A percentile compares a stretch with the other conserved stretches of the same genome.
Evolutionary conservation across 805 yeast genomes (phyloP).

Genomic region (Wickerhamiella hasegawae): DNA sequence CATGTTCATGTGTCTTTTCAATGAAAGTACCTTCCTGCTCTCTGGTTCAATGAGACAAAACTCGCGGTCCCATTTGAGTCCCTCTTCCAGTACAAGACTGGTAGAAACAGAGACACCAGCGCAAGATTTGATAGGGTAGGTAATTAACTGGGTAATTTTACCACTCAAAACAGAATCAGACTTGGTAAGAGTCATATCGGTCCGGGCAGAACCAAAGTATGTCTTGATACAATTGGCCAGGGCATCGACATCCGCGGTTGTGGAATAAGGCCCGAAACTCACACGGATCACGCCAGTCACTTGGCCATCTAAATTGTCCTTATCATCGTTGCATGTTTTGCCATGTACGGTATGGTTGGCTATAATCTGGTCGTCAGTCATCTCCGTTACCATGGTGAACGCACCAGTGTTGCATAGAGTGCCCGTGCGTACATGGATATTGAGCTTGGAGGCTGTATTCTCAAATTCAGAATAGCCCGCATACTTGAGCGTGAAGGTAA

Average conservation of each 20-base stretch:
- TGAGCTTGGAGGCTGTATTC: constrained; percentile 17
- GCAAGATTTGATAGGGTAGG: constrained; percentile 32
- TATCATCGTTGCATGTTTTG: constrained; percentile 29
- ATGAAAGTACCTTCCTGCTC: constrained; percentile 18
- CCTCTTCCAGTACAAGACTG: constrained; percentile 14
- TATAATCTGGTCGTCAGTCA: constrained; percentile 19
- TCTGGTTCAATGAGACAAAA: constrained; percentile 24
- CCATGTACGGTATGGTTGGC: constrained; percentile 20
- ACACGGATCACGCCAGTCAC: constrained; percentile 29
- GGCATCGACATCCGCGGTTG: constrained; percentile 21
- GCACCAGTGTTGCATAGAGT: constrained; percentile 31
- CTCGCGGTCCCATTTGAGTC: constrained; percentile 27
- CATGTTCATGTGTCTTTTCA: constrained; percentile 25
- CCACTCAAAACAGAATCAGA: too few species aligned
- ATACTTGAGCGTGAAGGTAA: constrained; percentile 23
- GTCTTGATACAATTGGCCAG: constrained; percentile 18
- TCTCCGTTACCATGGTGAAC: constrained; percentile 17
- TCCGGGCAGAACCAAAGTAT: constrained; percentile 9
- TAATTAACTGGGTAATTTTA: constrained; percentile 15
- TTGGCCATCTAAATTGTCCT: constrained; percentile 24
- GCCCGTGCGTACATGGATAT: constrained; percentile 27
- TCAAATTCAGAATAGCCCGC: constrained; percentile 29
- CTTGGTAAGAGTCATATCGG: not conserved
- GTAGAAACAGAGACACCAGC: constrained; percentile 20
- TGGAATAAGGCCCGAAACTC: constrained; percentile 28